Evolutionary conservation across 768 basidiomycete species (phyloP), one percentile per base, ranked within the genome.

Genomic region (Galerina sulciceps): DNA sequence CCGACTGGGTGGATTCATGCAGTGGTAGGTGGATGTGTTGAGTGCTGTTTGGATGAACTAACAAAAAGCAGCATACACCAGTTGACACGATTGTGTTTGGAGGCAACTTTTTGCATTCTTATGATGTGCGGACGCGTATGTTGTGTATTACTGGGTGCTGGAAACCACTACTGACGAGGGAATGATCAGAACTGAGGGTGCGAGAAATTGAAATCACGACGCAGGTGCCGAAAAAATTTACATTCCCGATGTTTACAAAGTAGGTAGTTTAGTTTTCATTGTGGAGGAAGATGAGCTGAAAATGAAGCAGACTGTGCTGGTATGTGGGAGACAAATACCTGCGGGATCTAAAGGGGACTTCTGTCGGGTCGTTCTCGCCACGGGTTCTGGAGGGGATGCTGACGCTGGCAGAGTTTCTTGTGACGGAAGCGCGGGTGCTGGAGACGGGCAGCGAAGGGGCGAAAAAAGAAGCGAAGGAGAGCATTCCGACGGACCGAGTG

Each of bases 1-100:
- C 94, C 96, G 1, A 89, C 94, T 1, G 96, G 96, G 0, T 99
- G 96, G 91, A 98, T 99, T 58, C 96, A 99, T 70, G 94, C 94
- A 10, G 96, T 99, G 40, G 95, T 96, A 71, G 71, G 90, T 75
- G 38, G 49, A 3, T 37, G 31, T 36, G 42, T 42, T 6, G 14
- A 51, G 18, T 20, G 23, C 20, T 13, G 38, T 53, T 42, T 54
- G 5, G 52, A n/a, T 57, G 53, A 61, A 45, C 63, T 37, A 35
- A 55, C n/a, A 58, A 15, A 40, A 58, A 44, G 35, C 65, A 96
- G 91, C 88, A 93, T 73, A 99, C 97, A 0, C 96, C 96, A 0
- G 74, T 82, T 34, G 95, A 99, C 70, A 90, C 96, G 4, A 79
- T 99, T 41, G 97, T 99, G 1, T 96, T 99, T 67, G 96, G 96